A percentile compares a stretch with the other conserved stretches of the same genome.
phyloP scores from a whole-genome alignment of 176 grass and related monocot species.

The Pontederia crassipes region DNA sequence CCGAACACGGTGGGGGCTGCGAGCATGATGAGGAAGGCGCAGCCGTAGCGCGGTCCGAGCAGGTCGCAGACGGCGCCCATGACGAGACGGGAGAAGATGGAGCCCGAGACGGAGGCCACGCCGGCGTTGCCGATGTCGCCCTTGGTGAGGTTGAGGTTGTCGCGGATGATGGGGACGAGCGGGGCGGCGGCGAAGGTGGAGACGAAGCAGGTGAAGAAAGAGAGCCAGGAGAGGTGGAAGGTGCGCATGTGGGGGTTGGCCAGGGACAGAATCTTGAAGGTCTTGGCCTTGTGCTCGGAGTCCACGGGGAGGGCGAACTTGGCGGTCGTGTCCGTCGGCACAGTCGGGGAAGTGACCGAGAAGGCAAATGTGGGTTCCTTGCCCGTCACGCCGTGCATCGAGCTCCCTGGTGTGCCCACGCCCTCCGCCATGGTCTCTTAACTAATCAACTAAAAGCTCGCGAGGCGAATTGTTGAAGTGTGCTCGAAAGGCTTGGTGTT shows the following conservation, averaged over 20 bases:
- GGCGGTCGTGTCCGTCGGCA: neutral
- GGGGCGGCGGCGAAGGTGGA: too few relatives aligned
- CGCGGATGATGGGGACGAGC: too few relatives aligned
- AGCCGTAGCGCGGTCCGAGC: slow-evolving; percentile 62
- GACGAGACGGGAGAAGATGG: slow-evolving; percentile 78
- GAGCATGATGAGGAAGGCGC: too few relatives aligned
- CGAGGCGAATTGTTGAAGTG: too few relatives aligned
- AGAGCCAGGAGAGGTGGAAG: too few relatives aligned
- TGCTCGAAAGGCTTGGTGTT: too few relatives aligned
- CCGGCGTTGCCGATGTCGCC: too few relatives aligned
- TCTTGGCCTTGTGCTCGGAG: slow-evolving; percentile 81
- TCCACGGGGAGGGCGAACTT: slow-evolving; percentile 69
- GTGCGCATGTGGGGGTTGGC: slow-evolving; percentile 51
- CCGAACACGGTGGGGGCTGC: too few relatives aligned
- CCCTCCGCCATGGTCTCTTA: neutral
- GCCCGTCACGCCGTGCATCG: slow-evolving; percentile 52
- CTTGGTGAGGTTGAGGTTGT: too few relatives aligned
- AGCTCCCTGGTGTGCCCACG: slow-evolving; percentile 40
- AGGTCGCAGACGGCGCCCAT: slow-evolving; percentile 85
- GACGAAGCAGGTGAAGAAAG: too few relatives aligned
- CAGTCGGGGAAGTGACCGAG: slow-evolving; percentile 14
- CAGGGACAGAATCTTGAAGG: slow-evolving; percentile 48
- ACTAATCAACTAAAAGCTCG: too few relatives aligned
- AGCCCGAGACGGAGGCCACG: slow-evolving; percentile 56
- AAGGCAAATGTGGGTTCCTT: slow-evolving; percentile 43